Evolutionary conservation across 2,329 filamentous ascomycete genomes (phyloP), one percentile per base, ranked within the genome.

Genomic region (Epicoccum sorghinum): DNA sequence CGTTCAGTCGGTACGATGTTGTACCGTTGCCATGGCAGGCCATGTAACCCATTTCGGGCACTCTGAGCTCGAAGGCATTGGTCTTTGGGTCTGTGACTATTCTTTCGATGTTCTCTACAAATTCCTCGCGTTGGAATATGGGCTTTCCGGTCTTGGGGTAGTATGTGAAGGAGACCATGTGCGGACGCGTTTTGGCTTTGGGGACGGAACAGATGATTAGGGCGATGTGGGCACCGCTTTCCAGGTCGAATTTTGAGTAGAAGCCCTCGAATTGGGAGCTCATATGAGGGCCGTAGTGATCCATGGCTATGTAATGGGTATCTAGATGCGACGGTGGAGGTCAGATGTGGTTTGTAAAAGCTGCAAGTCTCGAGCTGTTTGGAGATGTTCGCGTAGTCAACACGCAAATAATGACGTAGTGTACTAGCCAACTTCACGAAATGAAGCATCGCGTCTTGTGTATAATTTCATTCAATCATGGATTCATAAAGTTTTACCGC

Each of bases 91-190:
- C 60, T 7, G 52, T 67, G 5, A 55, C 62, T 4, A 68, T 59
- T 59, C 72, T 75, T 36, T 77, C 64, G 42, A 80, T 75, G 13
- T 65, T 64, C 2, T 75, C 66, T n/a, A 77, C 70, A 65, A 77
- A 80, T 43, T 80, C 59, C 50, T 81, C 76, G 36, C 70, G 68
- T 47, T 77, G 77, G 60, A 72, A 78, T 33, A 75, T 76, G 2
- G 69, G 51, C 1, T 52, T 41, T 0, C 65, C 66, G 9, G 58
- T 50, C 10, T 68, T 50, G 0, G 79, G 78, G 25, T 80, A 77
- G 61, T 82, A 81, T 14, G 78, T 81, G 58, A 82, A 80, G 7
- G 79, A 80, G 10, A 82, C 65, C 71, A 79, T 78, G 60, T 81
- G 73, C 18, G 75, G 72, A 3, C 69, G 67, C 29, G 71, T 65